phyloP scores from a whole-genome alignment of 2,329 filamentous ascomycete genomes.

The Penicillium corylophilum region DNA sequence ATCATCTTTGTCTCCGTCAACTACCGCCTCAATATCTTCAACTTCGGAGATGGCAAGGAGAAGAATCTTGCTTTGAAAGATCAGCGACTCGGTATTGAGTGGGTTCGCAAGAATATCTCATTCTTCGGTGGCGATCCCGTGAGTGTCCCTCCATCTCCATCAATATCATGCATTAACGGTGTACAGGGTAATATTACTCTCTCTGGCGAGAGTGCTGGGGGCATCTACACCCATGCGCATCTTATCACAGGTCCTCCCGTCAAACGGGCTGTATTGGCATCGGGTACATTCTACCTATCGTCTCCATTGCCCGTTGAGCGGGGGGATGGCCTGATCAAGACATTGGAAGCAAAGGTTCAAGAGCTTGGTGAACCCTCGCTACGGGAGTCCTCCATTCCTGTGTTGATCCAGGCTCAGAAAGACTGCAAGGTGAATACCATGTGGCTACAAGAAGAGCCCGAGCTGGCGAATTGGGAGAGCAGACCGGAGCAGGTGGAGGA shows the following conservation, averaged over 20 bases:
- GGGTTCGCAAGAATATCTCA: constrained; percentile 42
- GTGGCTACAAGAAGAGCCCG: constrained; percentile 43
- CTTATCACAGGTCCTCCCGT: constrained; percentile 34
- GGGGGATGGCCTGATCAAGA: constrained; percentile 32
- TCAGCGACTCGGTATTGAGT: constrained; percentile 37
- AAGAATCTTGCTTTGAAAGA: constrained; percentile 43
- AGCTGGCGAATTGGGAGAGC: constrained; percentile 40
- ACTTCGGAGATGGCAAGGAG: constrained; percentile 44
- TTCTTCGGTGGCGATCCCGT: constrained; percentile 44
- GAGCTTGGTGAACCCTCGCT: constrained; percentile 29
- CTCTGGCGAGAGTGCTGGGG: constrained; percentile 49
- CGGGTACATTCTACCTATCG: constrained; percentile 46
- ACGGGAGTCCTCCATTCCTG: constrained; percentile 28
- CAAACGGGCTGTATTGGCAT: constrained; percentile 40
- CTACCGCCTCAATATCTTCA: constrained; percentile 48
- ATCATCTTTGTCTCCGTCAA: constrained; percentile 47
- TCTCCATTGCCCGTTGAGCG: constrained; percentile 40
- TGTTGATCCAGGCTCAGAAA: constrained; percentile 36
- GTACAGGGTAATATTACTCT: constrained; percentile 42
- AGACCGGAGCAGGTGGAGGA: constrained; percentile 34
- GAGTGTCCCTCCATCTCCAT: constrained; percentile 2
- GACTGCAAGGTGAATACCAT: constrained; percentile 42
- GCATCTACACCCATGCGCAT: constrained; percentile 48
- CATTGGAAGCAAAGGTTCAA: constrained; percentile 29
- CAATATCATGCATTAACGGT: background rate